Percentiles rank a stretch among this genome's conserved stretches.
Conservation (phyloP, 2,329 filamentous ascomycete species). For the Trichophyton verrucosum region DNA sequence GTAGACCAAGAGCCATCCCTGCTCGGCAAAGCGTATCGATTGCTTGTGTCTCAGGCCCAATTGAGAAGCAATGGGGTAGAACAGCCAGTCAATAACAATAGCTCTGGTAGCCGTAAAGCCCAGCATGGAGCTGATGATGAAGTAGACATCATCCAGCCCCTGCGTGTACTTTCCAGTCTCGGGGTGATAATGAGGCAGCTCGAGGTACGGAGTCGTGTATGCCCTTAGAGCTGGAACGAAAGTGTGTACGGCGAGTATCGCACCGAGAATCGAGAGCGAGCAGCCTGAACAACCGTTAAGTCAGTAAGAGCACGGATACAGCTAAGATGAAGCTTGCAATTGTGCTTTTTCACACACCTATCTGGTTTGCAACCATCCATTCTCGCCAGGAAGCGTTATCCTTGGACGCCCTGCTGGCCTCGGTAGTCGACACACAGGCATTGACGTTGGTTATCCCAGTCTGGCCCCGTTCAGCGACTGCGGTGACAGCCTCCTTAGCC, state of each 20-base stretch:
- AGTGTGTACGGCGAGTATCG: constrained; percentile 69
- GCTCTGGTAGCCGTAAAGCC: constrained; percentile 80
- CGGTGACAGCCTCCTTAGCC: not conserved
- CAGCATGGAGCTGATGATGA: constrained; percentile 66
- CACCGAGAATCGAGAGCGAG: constrained; percentile 70
- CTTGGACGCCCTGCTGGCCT: constrained; percentile 14
- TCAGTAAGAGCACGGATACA: not conserved
- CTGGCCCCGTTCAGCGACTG: not conserved
- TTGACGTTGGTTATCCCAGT: constrained; percentile 24
- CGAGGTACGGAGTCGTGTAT: constrained; percentile 78
- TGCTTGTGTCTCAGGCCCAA: constrained; percentile 69
- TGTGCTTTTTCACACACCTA: constrained; percentile 45
- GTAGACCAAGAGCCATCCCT: constrained; percentile 83
- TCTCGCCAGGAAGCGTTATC: constrained; percentile 32
- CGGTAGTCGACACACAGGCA: constrained; percentile 26
- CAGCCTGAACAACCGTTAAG: constrained; percentile 46
- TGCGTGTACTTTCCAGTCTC: constrained; percentile 57
- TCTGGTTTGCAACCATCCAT: constrained; percentile 68
- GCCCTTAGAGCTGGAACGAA: constrained; percentile 68
- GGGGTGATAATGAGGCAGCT: constrained; percentile 69
- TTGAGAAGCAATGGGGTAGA: constrained; percentile 62
- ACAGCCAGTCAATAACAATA: constrained; percentile 71
- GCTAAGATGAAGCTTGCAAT: not conserved
- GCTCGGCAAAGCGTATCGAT: constrained; percentile 76
- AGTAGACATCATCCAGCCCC: constrained; percentile 66